phyloP scores from a whole-genome alignment of 371 early-diverging fungal genomes.

The Mortierella sp. region DNA sequence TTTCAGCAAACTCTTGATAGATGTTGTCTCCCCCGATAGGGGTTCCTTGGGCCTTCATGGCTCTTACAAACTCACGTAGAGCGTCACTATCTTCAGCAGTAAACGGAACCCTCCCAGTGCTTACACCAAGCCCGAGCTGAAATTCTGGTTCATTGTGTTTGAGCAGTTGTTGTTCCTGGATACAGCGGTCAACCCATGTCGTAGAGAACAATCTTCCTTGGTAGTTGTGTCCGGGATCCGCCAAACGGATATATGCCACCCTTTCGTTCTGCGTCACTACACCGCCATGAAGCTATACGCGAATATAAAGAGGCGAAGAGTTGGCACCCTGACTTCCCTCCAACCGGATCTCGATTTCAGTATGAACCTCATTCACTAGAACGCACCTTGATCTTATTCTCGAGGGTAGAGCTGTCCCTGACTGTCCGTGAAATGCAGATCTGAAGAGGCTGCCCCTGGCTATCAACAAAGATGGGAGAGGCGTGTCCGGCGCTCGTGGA shows the following conservation, averaged over 20 bases:
- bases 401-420: neutral
- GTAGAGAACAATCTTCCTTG: constrained; percentile 22
- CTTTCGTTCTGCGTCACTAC: constrained; percentile 11
- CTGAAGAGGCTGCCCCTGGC: constrained; percentile 11
- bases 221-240: constrained; percentile 24
- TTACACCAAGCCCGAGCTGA: constrained; percentile 7
- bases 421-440: constrained; percentile 29
- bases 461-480: constrained; percentile 17
- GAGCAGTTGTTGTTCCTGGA: neutral
- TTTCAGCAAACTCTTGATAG: constrained; percentile 27
- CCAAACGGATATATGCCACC: constrained; percentile 18
- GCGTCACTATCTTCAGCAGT: constrained; percentile 19
- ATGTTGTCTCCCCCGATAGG: constrained; percentile 24
- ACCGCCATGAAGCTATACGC: constrained; percentile 28
- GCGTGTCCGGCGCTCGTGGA: too few species aligned
- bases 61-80: constrained; percentile 11
- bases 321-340: too few species aligned
- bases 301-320: neutral
- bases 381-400: constrained; percentile 24
- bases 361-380: neutral
- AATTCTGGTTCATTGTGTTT: constrained; percentile 12
- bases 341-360: too few species aligned
- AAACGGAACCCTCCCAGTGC: neutral
- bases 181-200: constrained; percentile 27
- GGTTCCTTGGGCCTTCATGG: constrained; percentile 1